These are phyloP conservation scores for Tephrocybe sp. DNA, from an alignment of 768 basidiomycete species.

Conservation along the genomic window DNA sequence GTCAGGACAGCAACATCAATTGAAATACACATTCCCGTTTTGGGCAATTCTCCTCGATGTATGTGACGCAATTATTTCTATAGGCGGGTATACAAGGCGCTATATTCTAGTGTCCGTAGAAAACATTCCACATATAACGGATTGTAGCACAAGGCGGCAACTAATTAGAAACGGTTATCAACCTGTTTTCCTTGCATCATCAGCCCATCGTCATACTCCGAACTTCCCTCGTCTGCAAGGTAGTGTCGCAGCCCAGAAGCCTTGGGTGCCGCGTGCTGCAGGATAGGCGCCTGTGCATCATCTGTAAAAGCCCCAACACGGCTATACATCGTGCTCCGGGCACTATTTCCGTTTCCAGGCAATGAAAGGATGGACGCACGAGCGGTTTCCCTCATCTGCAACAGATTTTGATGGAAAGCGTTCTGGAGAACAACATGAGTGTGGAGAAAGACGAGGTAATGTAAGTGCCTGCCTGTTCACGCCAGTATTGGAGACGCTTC, in stretches of 20 bases:
- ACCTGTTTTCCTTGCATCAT: slow-evolving; percentile 38
- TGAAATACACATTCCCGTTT: background rate
- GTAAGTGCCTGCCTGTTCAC: slow-evolving; percentile 71
- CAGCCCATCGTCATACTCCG: slow-evolving; percentile 50
- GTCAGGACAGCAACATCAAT: background rate
- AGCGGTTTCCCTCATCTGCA: slow-evolving; percentile 77
- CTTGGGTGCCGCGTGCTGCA: slow-evolving; percentile 48
- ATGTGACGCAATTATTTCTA: slow-evolving; percentile 4
- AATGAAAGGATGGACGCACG: slow-evolving; percentile 64
- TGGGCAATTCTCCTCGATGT: background rate
- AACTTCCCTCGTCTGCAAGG: slow-evolving; percentile 47
- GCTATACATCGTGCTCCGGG: slow-evolving; percentile 50
- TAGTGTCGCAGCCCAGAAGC: slow-evolving; percentile 56
- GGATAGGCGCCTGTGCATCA: slow-evolving; percentile 55
- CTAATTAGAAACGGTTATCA: slow-evolving; percentile 37
- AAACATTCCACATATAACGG: slow-evolving; percentile 12
- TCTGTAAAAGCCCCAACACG: slow-evolving; percentile 48
- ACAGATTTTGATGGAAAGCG: slow-evolving; percentile 76
- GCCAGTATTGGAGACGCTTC: slow-evolving; percentile 87
- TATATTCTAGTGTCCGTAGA: slow-evolving; percentile 13
- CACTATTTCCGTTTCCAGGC: slow-evolving; percentile 44
- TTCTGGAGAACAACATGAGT: slow-evolving; percentile 40
- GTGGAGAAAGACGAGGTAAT: background rate
- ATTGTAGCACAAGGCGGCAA: background rate
- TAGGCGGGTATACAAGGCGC: background rate